A percentile compares a stretch with the other conserved stretches of the same genome.
These are phyloP conservation scores for Volvariella surrecta DNA, from an alignment of 1,284 basidiomycete species.

Conservation along the genomic window DNA sequence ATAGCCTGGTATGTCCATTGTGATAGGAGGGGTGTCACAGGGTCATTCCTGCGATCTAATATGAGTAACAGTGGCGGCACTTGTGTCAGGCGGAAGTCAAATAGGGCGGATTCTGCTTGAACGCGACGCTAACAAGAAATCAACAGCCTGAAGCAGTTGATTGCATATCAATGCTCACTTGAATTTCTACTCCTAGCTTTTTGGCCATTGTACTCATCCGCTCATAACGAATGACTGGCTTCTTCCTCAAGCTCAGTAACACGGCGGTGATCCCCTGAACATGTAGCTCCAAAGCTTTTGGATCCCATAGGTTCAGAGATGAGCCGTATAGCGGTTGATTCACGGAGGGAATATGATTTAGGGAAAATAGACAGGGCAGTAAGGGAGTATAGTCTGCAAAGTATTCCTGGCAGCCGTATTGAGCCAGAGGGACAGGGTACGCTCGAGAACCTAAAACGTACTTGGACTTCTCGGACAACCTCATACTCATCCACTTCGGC, in stretches of 20 bases:
- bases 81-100: slow-evolving; percentile 74
- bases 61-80: slow-evolving; percentile 70
- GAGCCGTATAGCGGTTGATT: slow-evolving; percentile 61
- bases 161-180: slow-evolving; percentile 37
- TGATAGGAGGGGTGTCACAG: slow-evolving; percentile 93
- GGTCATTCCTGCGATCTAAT: slow-evolving; percentile 92
- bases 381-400: slow-evolving; percentile 93
- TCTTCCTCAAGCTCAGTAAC: slow-evolving; percentile 93
- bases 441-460: slow-evolving; percentile 25
- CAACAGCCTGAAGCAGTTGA: background rate
- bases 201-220: slow-evolving; percentile 89
- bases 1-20: slow-evolving; percentile 99
- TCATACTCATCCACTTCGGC: slow-evolving; percentile 96
- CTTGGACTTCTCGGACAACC: slow-evolving; percentile 94
- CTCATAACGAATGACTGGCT: slow-evolving; percentile 91
- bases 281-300: slow-evolving; percentile 69
- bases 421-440: slow-evolving; percentile 10
- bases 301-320: slow-evolving; percentile 61
- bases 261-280: slow-evolving; percentile 84
- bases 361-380: slow-evolving; percentile 81
- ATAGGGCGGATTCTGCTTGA: slow-evolving; percentile 62
- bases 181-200: slow-evolving; percentile 81
- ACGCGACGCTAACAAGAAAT: slow-evolving; percentile 49
- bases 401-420: slow-evolving; percentile 60
- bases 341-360: slow-evolving; percentile 68